Evolutionary conservation across 805 yeast genomes (phyloP), one percentile per base, ranked within the genome.

Genomic region (Kodamaea hsintzibuensis): DNA sequence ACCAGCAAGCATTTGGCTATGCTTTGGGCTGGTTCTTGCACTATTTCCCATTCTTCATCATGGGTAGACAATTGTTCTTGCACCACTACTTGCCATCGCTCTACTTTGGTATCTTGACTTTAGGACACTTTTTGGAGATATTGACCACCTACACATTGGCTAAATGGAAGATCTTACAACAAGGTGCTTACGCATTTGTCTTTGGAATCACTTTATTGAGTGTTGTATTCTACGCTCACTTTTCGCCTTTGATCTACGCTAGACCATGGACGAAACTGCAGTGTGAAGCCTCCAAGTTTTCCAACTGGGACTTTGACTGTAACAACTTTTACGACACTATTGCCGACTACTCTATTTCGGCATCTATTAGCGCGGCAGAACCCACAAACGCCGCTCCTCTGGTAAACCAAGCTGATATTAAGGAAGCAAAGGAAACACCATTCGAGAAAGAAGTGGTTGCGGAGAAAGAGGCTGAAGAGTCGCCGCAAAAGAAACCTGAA

Each of bases 1-100:
- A 85, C 64, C 73, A 81, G 51, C 88, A 86, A 62, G 79, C 80
- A 27, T 71, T 85, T 53, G 82, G 82, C 33, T 89, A 83, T 67
- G 63, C 84, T 42, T 63, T 82, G 7, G 96, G 96, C 44, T 90
- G 91, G 89, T 73, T 68, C 8, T 57, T 86, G 39, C 96, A 90
- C 69, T 86, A 82, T 66, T 66, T 78, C 52, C 96, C 96, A 60
- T 88, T 89, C 51, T 86, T 82, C 72, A 74, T 92, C 55, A 92
- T 92, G 98, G 91, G 85, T 19, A 85, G 98, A 74, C 98, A 92
- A 74, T 72, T 92, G 72, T 92, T 93, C 76, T 77, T 92, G 67
- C 98, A 92, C 71, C 98, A 92, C 71, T 93, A 93, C 70, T 74
- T 95, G 60, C 98, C 97, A 53, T 90, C 98, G 1, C 81, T 90